phyloP scores from a whole-genome alignment of 257 asterid species.

The Marsdenia floribunda region DNA sequence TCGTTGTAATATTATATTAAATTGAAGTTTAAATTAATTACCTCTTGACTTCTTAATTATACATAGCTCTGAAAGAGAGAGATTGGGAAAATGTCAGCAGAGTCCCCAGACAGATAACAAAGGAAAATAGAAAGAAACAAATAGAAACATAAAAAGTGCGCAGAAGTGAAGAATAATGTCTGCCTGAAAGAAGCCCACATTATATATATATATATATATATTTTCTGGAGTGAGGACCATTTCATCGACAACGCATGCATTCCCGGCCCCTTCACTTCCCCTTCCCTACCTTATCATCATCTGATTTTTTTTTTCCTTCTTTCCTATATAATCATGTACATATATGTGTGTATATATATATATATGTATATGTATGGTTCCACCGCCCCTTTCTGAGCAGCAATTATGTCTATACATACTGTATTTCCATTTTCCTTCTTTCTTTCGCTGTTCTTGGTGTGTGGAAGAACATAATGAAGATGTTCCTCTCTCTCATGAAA shows the following conservation, averaged over 20 bases:
- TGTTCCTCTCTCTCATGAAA: not conserved
- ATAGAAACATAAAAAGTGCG: too few relatives aligned
- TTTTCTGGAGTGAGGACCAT: constrained; percentile 2
- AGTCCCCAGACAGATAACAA: not conserved
- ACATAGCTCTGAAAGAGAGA: too few relatives aligned
- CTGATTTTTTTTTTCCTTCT: not conserved
- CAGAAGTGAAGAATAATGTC: constrained; percentile 1
- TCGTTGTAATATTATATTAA: too few relatives aligned
- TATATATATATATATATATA: too few relatives aligned
- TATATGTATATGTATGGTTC: not conserved
- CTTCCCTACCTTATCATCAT: constrained; percentile 7
- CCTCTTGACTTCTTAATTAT: too few relatives aligned
- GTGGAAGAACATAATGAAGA: constrained; percentile 6
- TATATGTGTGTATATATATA: too few relatives aligned
- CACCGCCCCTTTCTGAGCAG: not conserved
- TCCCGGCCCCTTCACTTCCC: too few relatives aligned
- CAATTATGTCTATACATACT: constrained; percentile 6
- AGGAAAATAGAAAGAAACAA: not conserved
- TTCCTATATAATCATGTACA: too few relatives aligned
- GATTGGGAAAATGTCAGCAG: too few relatives aligned
- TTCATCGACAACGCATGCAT: constrained; percentile 13
- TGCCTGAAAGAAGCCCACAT: constrained; percentile 8
- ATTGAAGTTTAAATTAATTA: too few relatives aligned
- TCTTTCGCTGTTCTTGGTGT: too few relatives aligned
- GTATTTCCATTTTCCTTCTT: too few relatives aligned